Percentiles rank a stretch among this genome's conserved stretches.
phyloP scores from a whole-genome alignment of 257 asterid species.

The Solanum bulbocastanum region DNA sequence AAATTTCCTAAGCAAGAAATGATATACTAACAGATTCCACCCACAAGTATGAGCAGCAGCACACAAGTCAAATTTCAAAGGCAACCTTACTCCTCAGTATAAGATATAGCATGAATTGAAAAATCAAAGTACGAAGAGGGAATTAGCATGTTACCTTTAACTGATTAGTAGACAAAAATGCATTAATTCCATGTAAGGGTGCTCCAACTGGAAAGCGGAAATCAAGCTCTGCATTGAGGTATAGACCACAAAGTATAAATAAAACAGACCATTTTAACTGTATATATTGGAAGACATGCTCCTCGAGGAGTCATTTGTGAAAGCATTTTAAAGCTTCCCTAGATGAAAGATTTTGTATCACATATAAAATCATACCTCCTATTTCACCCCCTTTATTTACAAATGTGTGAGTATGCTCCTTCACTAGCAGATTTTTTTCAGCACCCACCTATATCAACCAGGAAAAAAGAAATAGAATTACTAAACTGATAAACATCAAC shows the following conservation, averaged over 20 bases:
- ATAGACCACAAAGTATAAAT: conserved; percentile 14
- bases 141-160: conserved; percentile 51
- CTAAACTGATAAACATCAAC: neutral
- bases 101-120: neutral
- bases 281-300: neutral
- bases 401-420: conserved; percentile 95
- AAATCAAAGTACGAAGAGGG: neutral
- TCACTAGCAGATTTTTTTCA: conserved; percentile 77
- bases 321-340: neutral
- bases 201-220: conserved; percentile 90
- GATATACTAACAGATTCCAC: neutral
- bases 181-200: conserved; percentile 87
- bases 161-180: conserved; percentile 88
- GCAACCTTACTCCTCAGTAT: neutral
- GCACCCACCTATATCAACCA: conserved; percentile 67
- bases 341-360: neutral
- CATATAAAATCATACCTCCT: conserved; percentile 59
- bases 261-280: neutral
- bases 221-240: conserved; percentile 83
- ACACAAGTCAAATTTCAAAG: neutral
- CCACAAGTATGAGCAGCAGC: neutral
- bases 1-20: neutral
- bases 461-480: conserved; percentile 4
- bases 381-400: conserved; percentile 92
- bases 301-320: neutral